Evolutionary conservation across 805 yeast species (phyloP).

Genomic region (Wickerhamiella siamensis): DNA sequence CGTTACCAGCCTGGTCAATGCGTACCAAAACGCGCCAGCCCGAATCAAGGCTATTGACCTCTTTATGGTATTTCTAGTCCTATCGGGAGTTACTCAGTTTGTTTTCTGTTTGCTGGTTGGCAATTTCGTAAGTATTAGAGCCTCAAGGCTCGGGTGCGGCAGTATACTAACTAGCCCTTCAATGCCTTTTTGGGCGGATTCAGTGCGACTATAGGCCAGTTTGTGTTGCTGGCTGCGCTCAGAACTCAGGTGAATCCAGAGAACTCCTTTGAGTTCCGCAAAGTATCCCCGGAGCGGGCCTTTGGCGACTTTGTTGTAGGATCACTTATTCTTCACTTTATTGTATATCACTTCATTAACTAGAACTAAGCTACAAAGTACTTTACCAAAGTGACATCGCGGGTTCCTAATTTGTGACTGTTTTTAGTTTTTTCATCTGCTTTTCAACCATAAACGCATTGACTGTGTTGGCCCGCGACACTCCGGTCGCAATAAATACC

Average conservation of each 20-base stretch:
- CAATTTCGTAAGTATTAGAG: constrained; percentile 42
- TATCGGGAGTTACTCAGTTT: constrained; percentile 66
- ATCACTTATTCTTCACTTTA: constrained; percentile 75
- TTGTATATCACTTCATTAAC: constrained; percentile 81
- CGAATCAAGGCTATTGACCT: constrained; percentile 50
- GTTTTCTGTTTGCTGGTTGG: constrained; percentile 64
- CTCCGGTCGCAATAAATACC: no score
- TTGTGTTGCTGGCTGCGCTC: constrained; percentile 59
- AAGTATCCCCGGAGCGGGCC: constrained; percentile 44
- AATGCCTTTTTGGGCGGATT: constrained; percentile 94
- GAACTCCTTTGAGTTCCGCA: constrained; percentile 28
- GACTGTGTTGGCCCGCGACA: no score
- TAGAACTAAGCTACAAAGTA: constrained; percentile 27
- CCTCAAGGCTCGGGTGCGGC: not conserved
- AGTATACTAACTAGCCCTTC: no score
- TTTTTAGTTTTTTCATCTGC: no score
- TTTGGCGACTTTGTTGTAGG: constrained; percentile 83
- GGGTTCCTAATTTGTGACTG: no score
- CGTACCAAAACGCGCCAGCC: constrained; percentile 20
- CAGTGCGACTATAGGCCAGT: constrained; percentile 84
- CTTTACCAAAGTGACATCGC: no score
- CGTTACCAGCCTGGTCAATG: constrained; percentile 14
- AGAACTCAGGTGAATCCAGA: constrained; percentile 51
- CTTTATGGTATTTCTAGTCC: constrained; percentile 61
- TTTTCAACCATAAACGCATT: no score